Evolutionary conservation across 345 rosid genomes (phyloP), one percentile per base, ranked within the genome.

Genomic region (Sapria himalayana): DNA sequence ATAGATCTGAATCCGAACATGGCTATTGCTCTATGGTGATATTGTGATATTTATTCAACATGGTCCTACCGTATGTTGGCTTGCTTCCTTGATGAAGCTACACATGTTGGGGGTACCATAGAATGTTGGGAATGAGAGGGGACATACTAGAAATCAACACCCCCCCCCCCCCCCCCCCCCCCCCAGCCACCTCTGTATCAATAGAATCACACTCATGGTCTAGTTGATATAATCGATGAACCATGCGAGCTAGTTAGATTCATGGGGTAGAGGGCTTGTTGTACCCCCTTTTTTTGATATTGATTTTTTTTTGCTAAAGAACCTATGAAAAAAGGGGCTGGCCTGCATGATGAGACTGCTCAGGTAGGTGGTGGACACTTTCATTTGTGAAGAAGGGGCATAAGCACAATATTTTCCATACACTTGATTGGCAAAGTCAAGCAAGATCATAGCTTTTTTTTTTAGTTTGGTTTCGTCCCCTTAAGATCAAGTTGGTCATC

Each of bases 341-440:
- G n/a, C n/a, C n/a, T n/a, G 42, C 42, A 38, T 14, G 10, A 11
- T 18, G 22, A 38, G 42, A 38, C 42, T 38, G 21, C 42, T 17
- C 9, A 17, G 12, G 42, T 16, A 18, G 24, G 42, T 14, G 24
- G 10, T 38, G 42, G 22, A 38, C 42, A 7, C 16, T 38, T 38
- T 15, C 6, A 7, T 3, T 3, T 7, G 42, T 11, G 42, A 38
- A 4, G 42, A 38, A 38, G 42, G 42, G 42, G 45, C 31, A 5
- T 21, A 23, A 22, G 45, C 45, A 21, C n/a, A 9, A 15, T 27
- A 27, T 27, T 27, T 5, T 27, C 43, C 19, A 5, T 25, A 22
- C 32, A 41, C 33, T 41, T 22, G 31, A 22, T 29, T 22, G 45
- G 32, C 32, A 22, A 22, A 41, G 45, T 4, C 22, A 41, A 25